Evolutionary conservation across 495 filamentous ascomycete genomes (phyloP), one percentile per base, ranked within the genome.

Genomic region (Venustampulla echinocandica): DNA sequence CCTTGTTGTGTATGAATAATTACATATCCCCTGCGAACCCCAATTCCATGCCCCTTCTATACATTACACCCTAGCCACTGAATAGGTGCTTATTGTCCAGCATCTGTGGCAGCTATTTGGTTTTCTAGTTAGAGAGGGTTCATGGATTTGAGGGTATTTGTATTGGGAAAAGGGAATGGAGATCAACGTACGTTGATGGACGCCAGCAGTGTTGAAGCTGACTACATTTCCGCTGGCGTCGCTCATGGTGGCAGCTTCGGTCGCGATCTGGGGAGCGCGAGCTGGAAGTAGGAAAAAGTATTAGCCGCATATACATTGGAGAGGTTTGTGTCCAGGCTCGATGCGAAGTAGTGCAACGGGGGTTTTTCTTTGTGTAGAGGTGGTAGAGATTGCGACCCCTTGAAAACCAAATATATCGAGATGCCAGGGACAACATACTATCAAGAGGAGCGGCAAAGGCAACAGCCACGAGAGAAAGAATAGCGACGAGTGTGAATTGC

Each of bases 401-500:
- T 30, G 27, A 30, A 30, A 30, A 30, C 7, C 6, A 13, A n/a
- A n/a, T n/a, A n/a, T n/a, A n/a, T n/a, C n/a, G n/a, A n/a, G n/a
- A n/a, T n/a, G n/a, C n/a, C n/a, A n/a, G n/a, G n/a, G n/a, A n/a
- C n/a, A n/a, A 64, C 67, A 15, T 44, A 70, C 68, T 53, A 42
- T 58, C 61, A 41, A 42, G 39, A 15, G 68, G 63, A 36, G 58
- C 59, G 40, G 68, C 71, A 57, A 68, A 52, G 52, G 66, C 69
- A 56, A 69, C 42, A 56, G 70, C 58, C 45, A 60, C 54, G 58
- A 68, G 64, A 47, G 74, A 58, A 42, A 70, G 61, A 59, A 74
- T 48, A 49, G 74, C 42, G 55, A 64, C 49, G 52, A 69, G 19
- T 21, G 65, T 63, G 64, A 68, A 69, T 69, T 76, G 69, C 73